Percentiles rank a stretch among this genome's conserved stretches.
phyloP scores from a whole-genome alignment of 306 rosid genomes.

The Elaeagnus macrophylla region DNA sequence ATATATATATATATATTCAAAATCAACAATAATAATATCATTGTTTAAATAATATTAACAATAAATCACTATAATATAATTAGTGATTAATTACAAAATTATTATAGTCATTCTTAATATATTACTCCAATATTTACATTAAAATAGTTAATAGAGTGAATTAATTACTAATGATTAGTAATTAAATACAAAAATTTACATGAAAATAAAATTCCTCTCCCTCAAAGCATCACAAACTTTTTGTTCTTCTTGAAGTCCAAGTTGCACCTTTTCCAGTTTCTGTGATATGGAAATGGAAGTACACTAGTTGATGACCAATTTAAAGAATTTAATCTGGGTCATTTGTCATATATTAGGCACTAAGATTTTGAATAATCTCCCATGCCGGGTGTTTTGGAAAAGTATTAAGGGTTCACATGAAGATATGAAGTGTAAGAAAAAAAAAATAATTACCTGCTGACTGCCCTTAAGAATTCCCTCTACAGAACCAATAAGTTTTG shows the following conservation, averaged over 20 bases:
- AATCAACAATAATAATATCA: no score
- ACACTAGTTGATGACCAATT: slow-evolving; percentile 8
- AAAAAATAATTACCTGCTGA: slow-evolving; percentile 54
- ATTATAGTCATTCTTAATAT: no score
- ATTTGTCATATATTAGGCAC: neutral
- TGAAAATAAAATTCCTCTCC: slow-evolving; percentile 39
- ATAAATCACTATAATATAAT: no score
- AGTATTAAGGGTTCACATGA: slow-evolving; percentile 2
- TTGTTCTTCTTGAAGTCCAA: slow-evolving; percentile 58
- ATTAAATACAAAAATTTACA: no score
- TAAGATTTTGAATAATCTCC: slow-evolving; percentile 10
- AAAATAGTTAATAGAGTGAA: no score
- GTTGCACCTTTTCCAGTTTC: slow-evolving; percentile 67
- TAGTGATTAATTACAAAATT: no score
- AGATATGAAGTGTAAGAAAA: slow-evolving; percentile 4
- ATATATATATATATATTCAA: no score
- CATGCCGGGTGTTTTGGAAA: slow-evolving; percentile 9
- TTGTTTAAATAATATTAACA: no score
- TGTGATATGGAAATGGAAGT: slow-evolving; percentile 29
- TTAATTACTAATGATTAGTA: no score
- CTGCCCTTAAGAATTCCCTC: slow-evolving; percentile 88
- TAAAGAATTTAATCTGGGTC: slow-evolving; percentile 11
- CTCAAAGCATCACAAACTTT: slow-evolving; percentile 44
- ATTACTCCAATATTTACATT: no score
- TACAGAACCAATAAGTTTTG: slow-evolving; percentile 72